Evolutionary conservation across 169 alveolate genomes (phyloP), one percentile per base, ranked within the genome.

Genomic region (Cryptosporidium bovis): DNA sequence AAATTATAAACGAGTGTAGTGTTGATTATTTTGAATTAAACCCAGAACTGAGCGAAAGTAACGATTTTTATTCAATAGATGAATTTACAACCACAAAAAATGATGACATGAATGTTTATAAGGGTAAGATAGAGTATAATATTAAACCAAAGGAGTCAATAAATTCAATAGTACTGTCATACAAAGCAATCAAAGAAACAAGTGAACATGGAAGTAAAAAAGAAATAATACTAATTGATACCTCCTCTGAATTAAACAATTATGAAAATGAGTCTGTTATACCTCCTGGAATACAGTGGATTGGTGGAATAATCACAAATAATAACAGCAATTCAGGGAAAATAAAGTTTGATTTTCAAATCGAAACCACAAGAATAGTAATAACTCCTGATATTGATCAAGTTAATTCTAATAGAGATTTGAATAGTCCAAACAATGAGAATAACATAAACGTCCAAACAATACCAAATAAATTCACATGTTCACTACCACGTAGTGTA

Each of bases 401-500:
- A 33, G 5, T 12, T 51, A 66, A 69, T 16, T 69, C 83, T 51
- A 24, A 24, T 24, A n/a, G 31, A 13, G 31, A n/a, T 46, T 4
- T 18, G 16, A 48, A 48, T 16, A 16, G 16, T 13, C 0, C 48
- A 40, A 53, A 53, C 6, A 53, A n/a, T 53, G 64, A 53, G 33
- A 13, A 16, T 5, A 13, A 13, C 29, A 3, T 53, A 53, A 53
- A 53, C 18, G 8, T 24, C 18, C 24, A 36, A 40, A 12, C 10
- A 16, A 29, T 77, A 44, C 65, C 71, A 34, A 34, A 6, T 27
- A 60, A 60, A 24, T 62, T 60, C n/a, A 20, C 71, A n/a, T n/a
- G 71, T 46, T 77, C 87, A 40, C 33, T 77, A 15, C 87, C 87
- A 34, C 40, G 87, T 29, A 36, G 77, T 77, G 77, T 77, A 1